Evolutionary conservation across 1,139 yeast genomes (phyloP), one percentile per base, ranked within the genome.

Genomic region (Suhomyces panamericanus): DNA sequence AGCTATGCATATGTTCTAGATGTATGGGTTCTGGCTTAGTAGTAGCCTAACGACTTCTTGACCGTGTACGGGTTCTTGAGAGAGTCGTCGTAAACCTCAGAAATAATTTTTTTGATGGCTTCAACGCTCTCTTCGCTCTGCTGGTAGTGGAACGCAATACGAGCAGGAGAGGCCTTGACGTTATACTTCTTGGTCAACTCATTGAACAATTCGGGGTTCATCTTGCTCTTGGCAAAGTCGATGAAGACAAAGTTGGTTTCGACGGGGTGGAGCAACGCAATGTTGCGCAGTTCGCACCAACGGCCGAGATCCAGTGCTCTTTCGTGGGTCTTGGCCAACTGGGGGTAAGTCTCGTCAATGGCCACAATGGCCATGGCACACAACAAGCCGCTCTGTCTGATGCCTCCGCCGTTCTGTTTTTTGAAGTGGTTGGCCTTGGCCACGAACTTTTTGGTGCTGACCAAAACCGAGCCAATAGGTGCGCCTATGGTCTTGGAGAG

Each of bases 381-480:
- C 64, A 91, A 74, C 66, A 88, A 71, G 49, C 98, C 98, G 28
- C 87, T 77, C 66, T 91, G 98, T 64, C 98, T 79, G 51, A 91
- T 81, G 52, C 97, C 97, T 56, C 98, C 98, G 58, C 98, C 98
- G 59, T 83, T 83, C 69, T 91, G 97, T 66, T 91, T 91, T 59
- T 88, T 85, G 71, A 90, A 86, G 70, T 91, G 96, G 60, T 83
- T 84, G 37, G 95, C 91, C 60, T 82, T 84, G 56, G 74, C 71
- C 53, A 90, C 84, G 54, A 84, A 76, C 44, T 70, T 70, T 15
- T 66, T 56, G 42, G 76, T 72, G 40, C 96, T 95, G 47, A 90
- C 97, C 41, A 91, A 73, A 4, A 91, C 81, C 15, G 96, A 87
- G 5, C 98, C 98, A 59, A 90, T 82, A 47, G 98, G 98, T 1